Conservation (phyloP, 202 grass and related monocot genomes). For the Musa balbisiana region DNA sequence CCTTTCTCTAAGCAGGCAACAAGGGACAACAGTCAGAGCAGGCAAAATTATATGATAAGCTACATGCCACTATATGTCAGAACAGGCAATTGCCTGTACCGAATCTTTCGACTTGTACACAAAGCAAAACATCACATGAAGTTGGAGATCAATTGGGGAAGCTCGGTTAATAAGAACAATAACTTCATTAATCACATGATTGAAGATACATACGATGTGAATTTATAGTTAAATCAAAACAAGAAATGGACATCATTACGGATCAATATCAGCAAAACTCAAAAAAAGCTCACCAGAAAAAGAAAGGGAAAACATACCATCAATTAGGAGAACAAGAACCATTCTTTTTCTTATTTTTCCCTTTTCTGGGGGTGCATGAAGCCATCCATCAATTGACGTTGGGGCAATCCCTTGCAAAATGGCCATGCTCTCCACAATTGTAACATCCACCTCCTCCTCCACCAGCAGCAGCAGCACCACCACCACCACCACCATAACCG, state of each 20-base stretch:
- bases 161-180: not conserved
- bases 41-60: no score
- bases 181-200: not conserved
- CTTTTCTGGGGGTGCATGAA: no score
- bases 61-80: no score
- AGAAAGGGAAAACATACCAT: not conserved
- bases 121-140: no score
- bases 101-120: no score
- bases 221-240: not conserved
- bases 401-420: constrained; percentile 18
- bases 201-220: not conserved
- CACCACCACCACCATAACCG: not conserved
- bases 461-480: not conserved
- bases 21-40: no score
- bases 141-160: no score
- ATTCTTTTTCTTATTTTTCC: not conserved
- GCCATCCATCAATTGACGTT: not conserved
- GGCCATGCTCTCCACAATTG: constrained; percentile 14
- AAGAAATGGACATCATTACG: not conserved
- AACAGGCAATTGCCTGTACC: no score
- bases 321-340: not conserved
- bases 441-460: constrained; percentile 8
- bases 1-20: no score
- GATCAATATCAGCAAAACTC: not conserved
- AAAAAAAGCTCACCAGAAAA: not conserved